Base-by-base conservation (phyloP, 139 green algal species). In the Diplosphaera chodatii region DNA sequence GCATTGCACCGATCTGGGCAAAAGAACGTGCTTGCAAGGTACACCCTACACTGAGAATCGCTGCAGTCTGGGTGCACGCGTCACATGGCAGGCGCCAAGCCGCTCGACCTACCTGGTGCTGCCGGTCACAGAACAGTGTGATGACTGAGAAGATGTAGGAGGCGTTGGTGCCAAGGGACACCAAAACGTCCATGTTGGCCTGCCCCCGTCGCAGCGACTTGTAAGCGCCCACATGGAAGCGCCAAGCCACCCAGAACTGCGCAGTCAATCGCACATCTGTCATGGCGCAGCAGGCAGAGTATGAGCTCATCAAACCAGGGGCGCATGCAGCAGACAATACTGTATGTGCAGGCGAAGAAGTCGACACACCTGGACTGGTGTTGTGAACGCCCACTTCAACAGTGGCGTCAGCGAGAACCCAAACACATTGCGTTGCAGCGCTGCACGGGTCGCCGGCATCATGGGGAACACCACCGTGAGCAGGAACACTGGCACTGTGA, bases 111-210 rank as follows among this genome's bases (percentile, higher is more conserved):
- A 27, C 48, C 48, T 23, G 48, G 48, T 59, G 48, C 48, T 67
- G 40, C 31, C 69, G 82, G 75, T 92, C 85, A 72, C 91, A 83
- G 56, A 97, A 37, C 25, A 98, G 87, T 65, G 78, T 86, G 74
- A 95, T 87, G 72, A 93, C 68, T 23, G 82, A 92, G 85, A 98
- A 99, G 34, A 88, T 32, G 80, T 98, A 99, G 4, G 85, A 85
- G 32, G 92, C 91, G 67, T 91, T 94, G 55, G 94, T 99, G 62
- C 91, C 95, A 56, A 99, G 84, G 0, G 89, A 88, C 10, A 99
- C 91, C 29, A 99, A 86, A 40, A 99, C 89, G 69, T 99, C 95
- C 95, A 99, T 99, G 86, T 99, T 99, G 64, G 48, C 48, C 16
- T 23, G 13, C 34, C 88, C 81, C 29, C 77, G 74, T 13, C 67